Percentiles rank a stretch among this genome's conserved stretches.
phyloP scores from a whole-genome alignment of 2,329 filamentous ascomycete genomes.

The Fusarium sp. region DNA sequence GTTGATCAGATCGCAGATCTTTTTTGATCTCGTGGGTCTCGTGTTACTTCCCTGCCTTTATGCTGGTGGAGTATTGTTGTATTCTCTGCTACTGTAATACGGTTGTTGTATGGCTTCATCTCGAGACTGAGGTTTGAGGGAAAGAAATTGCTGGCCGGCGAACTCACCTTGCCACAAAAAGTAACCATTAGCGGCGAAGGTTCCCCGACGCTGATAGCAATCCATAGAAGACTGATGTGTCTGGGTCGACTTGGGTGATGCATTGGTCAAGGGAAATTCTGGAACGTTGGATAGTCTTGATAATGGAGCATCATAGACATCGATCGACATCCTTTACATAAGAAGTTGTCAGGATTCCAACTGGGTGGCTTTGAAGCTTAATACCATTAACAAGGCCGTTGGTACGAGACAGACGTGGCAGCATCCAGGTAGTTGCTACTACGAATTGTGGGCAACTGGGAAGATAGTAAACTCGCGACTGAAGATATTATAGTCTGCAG shows the following conservation, averaged over 20 bases:
- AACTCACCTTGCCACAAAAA: not conserved
- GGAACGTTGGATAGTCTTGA: not conserved
- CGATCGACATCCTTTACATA: not conserved
- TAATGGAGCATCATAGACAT: not conserved
- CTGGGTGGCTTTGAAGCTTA: not conserved
- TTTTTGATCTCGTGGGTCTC: conserved; percentile 19
- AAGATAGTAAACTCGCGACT: too few relatives aligned
- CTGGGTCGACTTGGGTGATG: not conserved
- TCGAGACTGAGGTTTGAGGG: not conserved
- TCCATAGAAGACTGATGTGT: not conserved
- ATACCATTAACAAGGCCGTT: too few relatives aligned
- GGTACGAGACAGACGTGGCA: too few relatives aligned
- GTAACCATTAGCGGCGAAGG: not conserved
- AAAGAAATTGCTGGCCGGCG: not conserved
- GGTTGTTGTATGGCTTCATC: not conserved
- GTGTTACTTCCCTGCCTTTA: conserved; percentile 12
- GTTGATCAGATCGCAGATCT: conserved; percentile 37
- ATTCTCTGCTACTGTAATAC: not conserved
- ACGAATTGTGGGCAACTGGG: not conserved
- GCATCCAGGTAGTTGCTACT: not conserved
- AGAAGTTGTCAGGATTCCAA: not conserved
- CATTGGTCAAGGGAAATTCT: not conserved
- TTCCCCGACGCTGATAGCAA: not conserved
- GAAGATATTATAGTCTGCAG: too few relatives aligned
- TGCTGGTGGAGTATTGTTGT: conserved; percentile 17